Base-by-base conservation (phyloP, 306 rosid genomes). In the Styphnolobium japonicum region DNA sequence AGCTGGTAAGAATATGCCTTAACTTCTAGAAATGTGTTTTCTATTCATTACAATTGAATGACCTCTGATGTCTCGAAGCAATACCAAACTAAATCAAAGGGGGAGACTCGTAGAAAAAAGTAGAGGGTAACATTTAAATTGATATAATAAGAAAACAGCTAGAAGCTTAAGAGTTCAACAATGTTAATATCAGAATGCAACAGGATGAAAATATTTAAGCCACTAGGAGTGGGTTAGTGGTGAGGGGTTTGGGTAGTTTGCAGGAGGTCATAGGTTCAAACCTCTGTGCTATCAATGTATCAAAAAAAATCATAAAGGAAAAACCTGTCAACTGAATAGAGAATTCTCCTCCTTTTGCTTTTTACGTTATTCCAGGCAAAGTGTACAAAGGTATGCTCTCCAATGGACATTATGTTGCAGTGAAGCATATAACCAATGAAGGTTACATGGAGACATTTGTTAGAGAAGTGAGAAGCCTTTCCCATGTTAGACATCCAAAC, bases 401-500 rank as follows among this genome's bases (percentile, higher is more conserved):
- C 66, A 85, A 89, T 31, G 89, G 90, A 8, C 70, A 81, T 8
- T 82, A 81, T 67, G 84, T 92, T 31, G 97, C 92, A 7, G 76
- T 89, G 61, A 92, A 92, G 84, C 94, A 88, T 76, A 92, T 88
- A 34, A 78, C 75, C 22, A 85, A 84, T n/a, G 90, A 88, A 66
- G 89, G 86, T 45, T 80, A 84, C 33, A 52, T 77, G 14, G 90
- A 92, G 57, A 89, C 94, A 72, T 92, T 88, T 73, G 52, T 85
- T 11, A 75, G 97, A 49, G 92, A 90, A 84, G 87, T 90, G 67
- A 92, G 76, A 61, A 92, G 90, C 71, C 86, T 88, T 73, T 85
- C 91, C 9, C 87, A 83, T 75, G 84, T 92, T 48, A 86, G 73
- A 60, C 94, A 89, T 78, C 90, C 84, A 53, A 87, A 89, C 60